Percentiles rank a stretch among this genome's conserved stretches.
Evolutionary conservation across 345 rosid species (phyloP).

Genomic region (Chamaenerion angustifolium): DNA sequence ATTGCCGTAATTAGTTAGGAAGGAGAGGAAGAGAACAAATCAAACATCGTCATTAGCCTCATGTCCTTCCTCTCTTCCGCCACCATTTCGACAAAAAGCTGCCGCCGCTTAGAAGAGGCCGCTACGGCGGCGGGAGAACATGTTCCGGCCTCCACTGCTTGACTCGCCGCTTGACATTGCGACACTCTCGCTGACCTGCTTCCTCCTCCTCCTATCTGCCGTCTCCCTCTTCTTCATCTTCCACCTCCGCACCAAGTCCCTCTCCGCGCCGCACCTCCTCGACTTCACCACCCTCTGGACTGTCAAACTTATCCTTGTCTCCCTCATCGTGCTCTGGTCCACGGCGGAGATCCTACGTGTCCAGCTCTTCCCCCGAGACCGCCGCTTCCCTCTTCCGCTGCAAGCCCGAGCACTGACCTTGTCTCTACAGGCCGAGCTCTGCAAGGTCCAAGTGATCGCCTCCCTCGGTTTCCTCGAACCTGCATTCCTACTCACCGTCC

Average conservation of each 20-base stretch:
- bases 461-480: slow-evolving; percentile 53
- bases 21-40: no score
- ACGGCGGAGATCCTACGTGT: slow-evolving; percentile 28
- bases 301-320: slow-evolving; percentile 40
- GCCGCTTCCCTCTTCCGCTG: slow-evolving; percentile 11
- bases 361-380: slow-evolving; percentile 21
- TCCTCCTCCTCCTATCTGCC: slow-evolving; percentile 29
- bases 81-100: no score
- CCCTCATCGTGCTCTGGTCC: slow-evolving; percentile 32
- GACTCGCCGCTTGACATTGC: slow-evolving; percentile 25
- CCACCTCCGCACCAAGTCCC: slow-evolving; percentile 32
- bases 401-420: slow-evolving; percentile 7
- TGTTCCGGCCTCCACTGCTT: slow-evolving; percentile 11
- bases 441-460: slow-evolving; percentile 31
- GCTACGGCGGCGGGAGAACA: no score
- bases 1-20: no score
- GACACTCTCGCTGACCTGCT: slow-evolving; percentile 16
- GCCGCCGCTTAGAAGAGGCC: no score
- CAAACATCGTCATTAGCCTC: no score
- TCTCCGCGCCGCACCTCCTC: slow-evolving; percentile 20
- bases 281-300: slow-evolving; percentile 52
- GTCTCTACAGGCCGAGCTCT: slow-evolving; percentile 15
- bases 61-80: no score
- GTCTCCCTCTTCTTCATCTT: slow-evolving; percentile 33
- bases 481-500: slow-evolving; percentile 36